Percentiles rank a stretch among this genome's conserved stretches.
Conservation (phyloP, 306 rosid genomes). For the Rubus idaeus region DNA sequence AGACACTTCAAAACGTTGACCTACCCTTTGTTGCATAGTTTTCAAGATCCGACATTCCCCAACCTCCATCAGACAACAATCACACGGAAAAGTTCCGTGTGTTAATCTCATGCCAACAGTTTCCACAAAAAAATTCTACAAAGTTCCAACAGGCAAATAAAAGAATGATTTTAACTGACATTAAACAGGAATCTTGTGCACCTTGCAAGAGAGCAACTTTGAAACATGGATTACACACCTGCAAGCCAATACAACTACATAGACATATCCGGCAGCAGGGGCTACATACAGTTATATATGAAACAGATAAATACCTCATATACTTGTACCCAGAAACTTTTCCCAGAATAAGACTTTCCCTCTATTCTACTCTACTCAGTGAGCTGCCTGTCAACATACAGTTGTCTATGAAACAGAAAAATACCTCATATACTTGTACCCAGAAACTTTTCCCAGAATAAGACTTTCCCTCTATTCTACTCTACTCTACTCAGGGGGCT, state of each 20-base stretch:
- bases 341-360: not conserved
- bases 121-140: not conserved
- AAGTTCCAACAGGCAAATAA: not conserved
- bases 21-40: not conserved
- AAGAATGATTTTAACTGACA: not conserved
- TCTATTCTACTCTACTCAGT: not conserved
- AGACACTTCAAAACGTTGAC: too few species aligned
- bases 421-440: not conserved
- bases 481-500: not conserved
- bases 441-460: not conserved
- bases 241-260: too few species aligned
- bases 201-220: not conserved
- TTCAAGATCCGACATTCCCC: not conserved
- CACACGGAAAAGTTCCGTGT: not conserved
- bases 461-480: not conserved
- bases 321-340: not conserved
- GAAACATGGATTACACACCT: not conserved
- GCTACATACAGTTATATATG: not conserved
- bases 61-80: not conserved
- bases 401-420: not conserved
- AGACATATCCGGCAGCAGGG: too few species aligned
- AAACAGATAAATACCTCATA: not conserved
- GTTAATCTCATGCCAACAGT: not conserved
- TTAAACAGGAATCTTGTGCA: not conserved
- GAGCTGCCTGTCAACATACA: not conserved